Evolutionary conservation across 2,329 filamentous ascomycete species (phyloP), one percentile per base, ranked within the genome.

Genomic region (Scolecobasidium constrictum): DNA sequence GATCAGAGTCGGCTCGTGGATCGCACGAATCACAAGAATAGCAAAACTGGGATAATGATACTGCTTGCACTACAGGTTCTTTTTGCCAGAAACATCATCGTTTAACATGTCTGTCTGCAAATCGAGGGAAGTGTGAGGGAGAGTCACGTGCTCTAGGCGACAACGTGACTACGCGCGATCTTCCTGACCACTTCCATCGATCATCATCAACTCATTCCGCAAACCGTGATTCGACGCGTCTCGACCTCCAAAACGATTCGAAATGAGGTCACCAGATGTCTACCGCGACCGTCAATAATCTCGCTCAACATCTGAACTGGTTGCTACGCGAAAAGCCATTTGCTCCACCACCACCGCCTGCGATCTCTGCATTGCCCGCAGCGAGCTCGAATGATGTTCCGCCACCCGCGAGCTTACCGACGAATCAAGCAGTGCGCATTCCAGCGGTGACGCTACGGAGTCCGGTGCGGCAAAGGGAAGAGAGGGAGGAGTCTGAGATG

Each of bases 241-340:
- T 31, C 26, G n/a, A n/a, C 26, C 9, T n/a, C 26, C 26, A 7
- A 31, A 9, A 7, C 26, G 9, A 31, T n/a, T 31, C 26, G 26
- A 31, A n/a, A 31, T 31, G 26, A 31, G 9, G 26, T 9, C 9
- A 31, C 9, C 26, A 31, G 26, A 31, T 31, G 26, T 31, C 26
- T 36, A 9, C 34, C 16, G 34, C 34, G 7, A 36, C 40, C 34
- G 34, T 40, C 20, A 61, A 71, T 54, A 72, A 72, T 49, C 56
- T 71, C 47, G 56, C 53, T 46, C 60, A 62, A 53, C 67, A 72
- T 50, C 56, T 72, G 47, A 57, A 58, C 47, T 72, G 68, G 68
- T 58, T 72, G 54, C 53, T 68, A 44, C 53, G 52, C 48, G 57
- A 58, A 47, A 68, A 64, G 52, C 65, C 67, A 34, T 65, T 65